Percentiles rank a stretch among this genome's conserved stretches.
Evolutionary conservation across 352 stramenopile species (phyloP).

Genomic region (Phytopythium litorale): DNA sequence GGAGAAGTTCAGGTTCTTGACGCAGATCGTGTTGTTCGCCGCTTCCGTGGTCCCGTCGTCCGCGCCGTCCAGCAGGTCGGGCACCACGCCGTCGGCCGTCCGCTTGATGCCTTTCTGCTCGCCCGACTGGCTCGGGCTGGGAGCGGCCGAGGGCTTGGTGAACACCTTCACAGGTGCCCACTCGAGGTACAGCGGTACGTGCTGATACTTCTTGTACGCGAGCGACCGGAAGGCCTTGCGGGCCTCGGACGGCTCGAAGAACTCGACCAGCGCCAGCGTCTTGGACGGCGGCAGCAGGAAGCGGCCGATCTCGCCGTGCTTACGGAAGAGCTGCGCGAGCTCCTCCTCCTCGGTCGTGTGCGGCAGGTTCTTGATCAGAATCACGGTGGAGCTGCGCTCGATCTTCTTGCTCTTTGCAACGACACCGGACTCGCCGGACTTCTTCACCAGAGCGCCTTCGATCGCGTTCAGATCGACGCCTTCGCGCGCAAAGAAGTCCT

Average conservation of each 20-base stretch:
- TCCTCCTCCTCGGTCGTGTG: constrained; percentile 93
- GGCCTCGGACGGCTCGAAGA: constrained; percentile 92
- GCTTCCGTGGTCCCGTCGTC: constrained; percentile 56
- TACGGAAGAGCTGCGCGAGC: constrained; percentile 94
- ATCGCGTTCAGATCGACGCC: constrained; percentile 94
- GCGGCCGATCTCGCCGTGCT: constrained; percentile 80
- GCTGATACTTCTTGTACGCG: constrained; percentile 98
- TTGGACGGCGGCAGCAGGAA: constrained; percentile 92
- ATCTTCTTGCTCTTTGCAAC: constrained; percentile 47
- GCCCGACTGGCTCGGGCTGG: constrained; percentile 7
- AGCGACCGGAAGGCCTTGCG: constrained; percentile 95
- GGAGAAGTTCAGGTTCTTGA: constrained; percentile 99
- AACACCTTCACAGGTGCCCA: constrained; percentile 94
- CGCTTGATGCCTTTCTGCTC: constrained; percentile 59
- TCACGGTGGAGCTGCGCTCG: constrained; percentile 92
- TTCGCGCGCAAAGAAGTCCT: constrained; percentile 94
- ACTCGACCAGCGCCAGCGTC: constrained; percentile 96
- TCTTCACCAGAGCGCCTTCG: constrained; percentile 78
- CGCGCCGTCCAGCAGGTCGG: constrained; percentile 51
- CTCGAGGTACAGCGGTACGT: constrained; percentile 98
- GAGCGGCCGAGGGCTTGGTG: constrained; percentile 21
- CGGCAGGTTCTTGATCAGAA: constrained; percentile 98
- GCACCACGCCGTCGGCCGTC: constrained; percentile 35
- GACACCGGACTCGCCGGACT: constrained; percentile 24
- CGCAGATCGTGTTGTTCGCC: constrained; percentile 90